A percentile compares a stretch with the other conserved stretches of the same genome.
Conservation (phyloP, 345 rosid genomes). For the Gossypium ekmanianum region DNA sequence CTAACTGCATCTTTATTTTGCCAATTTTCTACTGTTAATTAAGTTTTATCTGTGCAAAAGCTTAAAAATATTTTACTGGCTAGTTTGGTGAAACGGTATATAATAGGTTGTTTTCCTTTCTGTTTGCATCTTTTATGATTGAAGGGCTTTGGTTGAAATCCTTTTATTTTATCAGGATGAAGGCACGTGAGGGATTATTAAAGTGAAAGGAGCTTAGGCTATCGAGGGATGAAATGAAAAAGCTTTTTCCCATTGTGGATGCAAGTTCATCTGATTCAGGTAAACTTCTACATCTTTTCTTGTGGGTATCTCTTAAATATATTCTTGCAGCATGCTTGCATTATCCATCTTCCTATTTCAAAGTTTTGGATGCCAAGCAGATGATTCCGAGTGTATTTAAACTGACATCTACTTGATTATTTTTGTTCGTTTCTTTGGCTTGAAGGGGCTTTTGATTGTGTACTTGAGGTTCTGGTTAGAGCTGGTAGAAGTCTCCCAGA, state of each 20-base stretch:
- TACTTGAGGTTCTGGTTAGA: conserved; percentile 92
- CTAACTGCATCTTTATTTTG: not conserved
- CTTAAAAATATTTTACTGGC: not conserved
- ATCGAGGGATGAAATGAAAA: conserved; percentile 79
- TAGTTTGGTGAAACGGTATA: not conserved
- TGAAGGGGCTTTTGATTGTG: conserved; percentile 96
- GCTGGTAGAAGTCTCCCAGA: conserved; percentile 99
- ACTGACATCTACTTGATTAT: not conserved
- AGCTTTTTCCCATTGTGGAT: conserved; percentile 95
- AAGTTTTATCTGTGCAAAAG: not conserved
- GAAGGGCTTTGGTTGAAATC: not conserved
- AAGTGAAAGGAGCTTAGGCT: conserved; percentile 93
- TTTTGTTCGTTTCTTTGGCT: not conserved
- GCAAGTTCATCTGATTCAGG: conserved; percentile 98
- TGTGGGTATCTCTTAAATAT: not conserved
- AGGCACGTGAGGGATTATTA: conserved; percentile 95
- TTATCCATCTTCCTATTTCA: not conserved
- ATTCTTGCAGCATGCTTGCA: not conserved
- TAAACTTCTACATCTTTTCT: conserved; percentile 15
- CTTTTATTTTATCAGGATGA: conserved; percentile 62
- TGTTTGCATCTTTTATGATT: conserved; percentile 15
- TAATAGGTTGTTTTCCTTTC: not conserved
- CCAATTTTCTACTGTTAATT: too few species aligned
- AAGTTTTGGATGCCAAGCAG: not conserved
- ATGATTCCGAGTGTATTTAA: not conserved